Evolutionary conservation across 495 filamentous ascomycete species (phyloP).

Genomic region (Venustampulla echinocandica): DNA sequence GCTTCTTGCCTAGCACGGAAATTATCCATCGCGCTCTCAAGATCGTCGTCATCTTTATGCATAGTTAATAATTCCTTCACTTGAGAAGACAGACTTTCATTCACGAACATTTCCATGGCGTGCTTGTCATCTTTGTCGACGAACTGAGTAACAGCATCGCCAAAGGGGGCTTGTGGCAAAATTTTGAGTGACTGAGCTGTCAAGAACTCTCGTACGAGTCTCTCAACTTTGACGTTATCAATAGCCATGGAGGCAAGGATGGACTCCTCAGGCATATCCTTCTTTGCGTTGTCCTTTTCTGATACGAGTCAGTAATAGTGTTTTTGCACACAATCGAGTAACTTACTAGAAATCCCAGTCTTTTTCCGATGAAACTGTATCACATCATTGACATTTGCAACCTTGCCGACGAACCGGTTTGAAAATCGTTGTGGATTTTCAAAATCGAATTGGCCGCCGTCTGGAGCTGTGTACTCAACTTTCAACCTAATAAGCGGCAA

Average conservation of each 20-base stretch:
- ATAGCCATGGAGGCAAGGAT: slow-evolving; percentile 49
- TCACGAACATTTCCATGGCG: slow-evolving; percentile 83
- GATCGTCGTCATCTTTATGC: slow-evolving; percentile 53
- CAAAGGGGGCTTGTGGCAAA: slow-evolving; percentile 81
- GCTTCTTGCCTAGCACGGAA: slow-evolving; percentile 63
- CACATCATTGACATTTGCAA: slow-evolving; percentile 91
- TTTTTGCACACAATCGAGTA: not conserved
- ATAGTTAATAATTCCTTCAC: slow-evolving; percentile 65
- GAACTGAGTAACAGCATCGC: slow-evolving; percentile 87
- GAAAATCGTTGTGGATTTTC: slow-evolving; percentile 98
- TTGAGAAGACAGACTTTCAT: slow-evolving; percentile 66
- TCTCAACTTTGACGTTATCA: slow-evolving; percentile 78
- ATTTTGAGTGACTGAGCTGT: slow-evolving; percentile 79
- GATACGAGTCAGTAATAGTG: not conserved
- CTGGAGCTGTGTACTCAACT: slow-evolving; percentile 83
- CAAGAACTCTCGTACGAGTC: slow-evolving; percentile 78
- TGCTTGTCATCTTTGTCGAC: slow-evolving; percentile 94
- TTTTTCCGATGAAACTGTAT: slow-evolving; percentile 91
- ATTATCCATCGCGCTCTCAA: slow-evolving; percentile 62
- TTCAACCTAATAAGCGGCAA: slow-evolving; percentile 79
- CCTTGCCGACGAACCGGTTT: slow-evolving; percentile 80
- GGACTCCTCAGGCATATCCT: slow-evolving; percentile 48
- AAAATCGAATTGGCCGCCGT: slow-evolving; percentile 77
- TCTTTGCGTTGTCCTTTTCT: slow-evolving; percentile 27
- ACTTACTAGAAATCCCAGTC: slow-evolving; percentile 26